Percentiles rank a stretch among this genome's conserved stretches.
These are phyloP conservation scores for Daldinia grandis DNA, from an alignment of 495 filamentous ascomycete species.

Conservation along the genomic window DNA sequence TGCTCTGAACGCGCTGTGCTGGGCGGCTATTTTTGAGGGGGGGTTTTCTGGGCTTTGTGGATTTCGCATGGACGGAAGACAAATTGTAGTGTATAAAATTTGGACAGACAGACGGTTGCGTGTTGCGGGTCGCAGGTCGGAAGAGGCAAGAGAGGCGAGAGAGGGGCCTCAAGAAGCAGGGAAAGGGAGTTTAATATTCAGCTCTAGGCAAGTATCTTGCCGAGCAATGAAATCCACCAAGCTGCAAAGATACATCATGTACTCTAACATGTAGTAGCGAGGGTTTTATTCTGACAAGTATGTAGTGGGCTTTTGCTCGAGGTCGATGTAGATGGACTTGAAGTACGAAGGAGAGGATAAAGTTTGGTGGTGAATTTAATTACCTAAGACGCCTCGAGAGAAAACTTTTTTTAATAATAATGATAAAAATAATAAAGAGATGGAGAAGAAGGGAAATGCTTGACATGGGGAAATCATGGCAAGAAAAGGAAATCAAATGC, in stretches of 20 bases:
- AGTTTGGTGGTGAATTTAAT: slow-evolving; percentile 19
- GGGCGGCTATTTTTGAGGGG: not conserved
- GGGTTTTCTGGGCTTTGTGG: slow-evolving; percentile 1
- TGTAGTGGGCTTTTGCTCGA: slow-evolving; percentile 12
- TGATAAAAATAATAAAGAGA: not conserved
- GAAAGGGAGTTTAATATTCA: slow-evolving; percentile 34
- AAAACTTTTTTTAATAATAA: not conserved
- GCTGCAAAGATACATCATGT: slow-evolving; percentile 13
- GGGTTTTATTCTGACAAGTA: not conserved
- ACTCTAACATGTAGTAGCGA: not conserved
- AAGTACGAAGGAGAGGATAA: not conserved
- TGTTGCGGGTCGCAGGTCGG: slow-evolving; percentile 8
- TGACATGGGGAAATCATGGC: not conserved
- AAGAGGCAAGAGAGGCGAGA: slow-evolving; percentile 27
- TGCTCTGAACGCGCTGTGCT: not conserved
- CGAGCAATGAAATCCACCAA: slow-evolving; percentile 33
- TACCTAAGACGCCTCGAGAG: not conserved
- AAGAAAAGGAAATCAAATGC: slow-evolving; percentile 11
- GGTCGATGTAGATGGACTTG: slow-evolving; percentile 16
- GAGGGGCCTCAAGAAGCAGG: slow-evolving; percentile 20
- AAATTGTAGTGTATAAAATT: not conserved
- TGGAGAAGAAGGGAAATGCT: not conserved
- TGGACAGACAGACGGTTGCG: slow-evolving; percentile 11
- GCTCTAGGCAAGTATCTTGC: slow-evolving; percentile 23
- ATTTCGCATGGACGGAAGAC: slow-evolving; percentile 3